A percentile compares a stretch with the other conserved stretches of the same genome.
Evolutionary conservation across 768 basidiomycete genomes (phyloP).

Genomic region (Leucocoprinus sp.): DNA sequence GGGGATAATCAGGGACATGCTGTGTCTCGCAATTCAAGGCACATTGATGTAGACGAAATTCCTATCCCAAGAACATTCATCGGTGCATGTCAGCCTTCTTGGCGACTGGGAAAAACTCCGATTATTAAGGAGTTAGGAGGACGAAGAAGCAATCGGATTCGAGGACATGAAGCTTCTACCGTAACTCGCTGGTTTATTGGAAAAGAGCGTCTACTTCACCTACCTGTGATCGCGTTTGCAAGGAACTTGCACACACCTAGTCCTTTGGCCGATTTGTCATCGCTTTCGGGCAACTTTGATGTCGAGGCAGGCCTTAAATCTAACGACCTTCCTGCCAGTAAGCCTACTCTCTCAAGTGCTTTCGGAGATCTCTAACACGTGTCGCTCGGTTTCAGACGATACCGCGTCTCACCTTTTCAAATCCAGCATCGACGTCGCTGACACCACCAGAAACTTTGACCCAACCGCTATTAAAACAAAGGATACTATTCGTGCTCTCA

Average conservation of each 20-base stretch:
- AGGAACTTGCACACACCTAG: background rate
- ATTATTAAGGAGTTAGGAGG: conserved; percentile 8
- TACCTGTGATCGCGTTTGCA: conserved; percentile 1
- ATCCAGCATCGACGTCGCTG: background rate
- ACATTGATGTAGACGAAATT: background rate
- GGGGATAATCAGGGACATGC: background rate
- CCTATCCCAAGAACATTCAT: conserved; percentile 10
- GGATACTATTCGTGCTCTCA: conserved; percentile 7
- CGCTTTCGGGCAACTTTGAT: conserved; percentile 8
- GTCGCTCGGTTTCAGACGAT: background rate
- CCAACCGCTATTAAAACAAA: background rate
- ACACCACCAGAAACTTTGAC: background rate
- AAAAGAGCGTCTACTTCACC: conserved; percentile 5
- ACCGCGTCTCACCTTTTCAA: background rate
- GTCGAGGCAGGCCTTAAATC: background rate
- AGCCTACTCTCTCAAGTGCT: background rate
- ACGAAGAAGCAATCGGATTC: background rate
- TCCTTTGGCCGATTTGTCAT: conserved; percentile 7
- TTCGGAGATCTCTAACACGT: background rate
- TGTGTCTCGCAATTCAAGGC: background rate
- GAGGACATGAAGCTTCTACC: background rate
- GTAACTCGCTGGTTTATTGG: conserved; percentile 9
- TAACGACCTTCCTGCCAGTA: background rate
- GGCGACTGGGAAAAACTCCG: conserved; percentile 12
- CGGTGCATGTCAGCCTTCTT: conserved; percentile 12